Evolutionary conservation across 2,329 filamentous ascomycete species (phyloP).

Genomic region (Trichophyton simii): DNA sequence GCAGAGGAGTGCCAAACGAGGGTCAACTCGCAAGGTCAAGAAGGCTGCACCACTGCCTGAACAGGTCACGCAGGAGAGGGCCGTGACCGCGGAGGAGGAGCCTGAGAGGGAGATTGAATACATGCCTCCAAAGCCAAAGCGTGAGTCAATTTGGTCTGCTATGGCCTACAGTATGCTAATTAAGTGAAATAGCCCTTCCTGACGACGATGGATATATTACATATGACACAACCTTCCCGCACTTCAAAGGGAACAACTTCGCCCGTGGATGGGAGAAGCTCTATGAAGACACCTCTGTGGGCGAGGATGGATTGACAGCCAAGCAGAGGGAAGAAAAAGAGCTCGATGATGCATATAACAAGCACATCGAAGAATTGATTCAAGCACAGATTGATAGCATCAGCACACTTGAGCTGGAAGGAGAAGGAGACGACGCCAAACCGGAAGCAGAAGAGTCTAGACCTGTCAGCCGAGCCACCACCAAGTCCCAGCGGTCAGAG

Average conservation of each 20-base stretch:
- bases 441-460: no score
- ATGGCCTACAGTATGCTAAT: background rate
- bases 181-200: slow-evolving; percentile 38
- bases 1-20: slow-evolving; percentile 49
- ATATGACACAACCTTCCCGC: slow-evolving; percentile 39
- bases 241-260: slow-evolving; percentile 43
- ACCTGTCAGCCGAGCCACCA: slow-evolving; percentile 20
- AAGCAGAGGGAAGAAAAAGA: slow-evolving; percentile 57
- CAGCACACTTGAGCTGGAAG: slow-evolving; percentile 43
- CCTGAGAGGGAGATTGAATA: slow-evolving; percentile 73
- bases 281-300: slow-evolving; percentile 36
- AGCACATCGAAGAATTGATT: slow-evolving; percentile 55
- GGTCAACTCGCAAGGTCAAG: slow-evolving; percentile 45
- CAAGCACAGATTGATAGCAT: slow-evolving; percentile 52
- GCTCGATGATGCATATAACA: slow-evolving; percentile 48
- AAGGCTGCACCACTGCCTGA: slow-evolving; percentile 32
- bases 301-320: slow-evolving; percentile 49
- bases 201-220: slow-evolving; percentile 35
- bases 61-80: slow-evolving; percentile 15
- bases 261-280: slow-evolving; percentile 40
- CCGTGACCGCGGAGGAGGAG: slow-evolving; percentile 37
- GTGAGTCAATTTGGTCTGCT: slow-evolving; percentile 19
- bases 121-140: slow-evolving; percentile 60
- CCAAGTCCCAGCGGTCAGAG: slow-evolving; percentile 2
- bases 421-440: background rate